Base-by-base conservation (phyloP, 164 flowering plant species). In the Nymphaea colorata region DNA sequence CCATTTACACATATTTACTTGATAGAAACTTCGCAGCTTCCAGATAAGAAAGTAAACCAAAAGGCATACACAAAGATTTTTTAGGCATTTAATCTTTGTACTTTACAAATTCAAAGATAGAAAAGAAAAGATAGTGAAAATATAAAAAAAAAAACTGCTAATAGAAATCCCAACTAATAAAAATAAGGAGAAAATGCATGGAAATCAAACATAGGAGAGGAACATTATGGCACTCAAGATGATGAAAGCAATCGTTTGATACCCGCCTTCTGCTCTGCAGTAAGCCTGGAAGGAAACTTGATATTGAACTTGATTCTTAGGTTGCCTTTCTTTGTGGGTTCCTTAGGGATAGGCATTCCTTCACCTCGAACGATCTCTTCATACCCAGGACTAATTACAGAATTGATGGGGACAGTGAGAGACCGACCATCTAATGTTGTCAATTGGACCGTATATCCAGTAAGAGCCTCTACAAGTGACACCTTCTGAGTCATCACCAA, bases 341-440 rank as follows among this genome's bases (percentile, higher is more conserved):
- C 96, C 71, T 86, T 93, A 2, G 93, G 93, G 57, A 90, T 86
- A 0, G 96, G 96, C 96, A 90, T 90, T 11, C 98, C 98, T 65
- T 93, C 98, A 5, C 88, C 90, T 73, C 78, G 80, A 43, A 93
- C 84, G 15, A 88, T 84, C 77, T 90, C 95, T 79, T 93, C 98
- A 68, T 83, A 84, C 12, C 80, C 75, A 41, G 95, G 95, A 71
- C 78, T 74, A 57, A 90, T 75, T 70, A 88, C 71, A 44, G 77
- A 72, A 79, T 79, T 85, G 67, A 88, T 71, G 15, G 91, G 85
- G 62, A 88, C 44, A 0, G 86, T 80, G 44, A 93, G 75, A 72
- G 43, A 84, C 57, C 98, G 79, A 3, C 93, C 91, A 76, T 88
- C 98, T 25, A 93, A 87, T 5, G 87, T 88, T 3, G 93, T 81